phyloP scores from a whole-genome alignment of 257 asterid species.

The Solanum sitiens region DNA sequence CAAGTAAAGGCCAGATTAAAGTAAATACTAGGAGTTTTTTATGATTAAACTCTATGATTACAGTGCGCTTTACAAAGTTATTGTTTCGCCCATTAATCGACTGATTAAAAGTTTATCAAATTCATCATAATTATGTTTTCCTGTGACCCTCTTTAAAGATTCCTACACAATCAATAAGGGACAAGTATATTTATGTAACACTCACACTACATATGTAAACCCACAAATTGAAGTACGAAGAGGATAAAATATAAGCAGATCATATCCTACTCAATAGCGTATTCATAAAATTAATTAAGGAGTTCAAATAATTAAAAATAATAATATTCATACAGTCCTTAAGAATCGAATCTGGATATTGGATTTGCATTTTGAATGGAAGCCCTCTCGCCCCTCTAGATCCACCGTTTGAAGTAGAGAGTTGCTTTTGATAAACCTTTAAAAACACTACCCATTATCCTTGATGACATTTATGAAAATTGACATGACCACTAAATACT shows the following conservation, averaged over 20 bases:
- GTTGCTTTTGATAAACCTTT: no score
- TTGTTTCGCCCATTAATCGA: background rate
- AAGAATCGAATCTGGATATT: background rate
- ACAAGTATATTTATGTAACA: background rate
- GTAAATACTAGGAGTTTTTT: background rate
- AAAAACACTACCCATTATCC: background rate
- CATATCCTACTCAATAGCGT: background rate
- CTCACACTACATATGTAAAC: background rate
- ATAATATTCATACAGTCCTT: no score
- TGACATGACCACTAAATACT: background rate
- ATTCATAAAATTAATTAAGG: no score
- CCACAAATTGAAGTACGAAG: background rate
- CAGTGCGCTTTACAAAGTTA: background rate
- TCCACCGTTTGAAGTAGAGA: accelerated
- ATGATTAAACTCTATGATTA: background rate
- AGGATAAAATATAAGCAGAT: background rate
- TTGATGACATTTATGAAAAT: background rate
- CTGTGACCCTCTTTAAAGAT: background rate
- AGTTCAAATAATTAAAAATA: background rate
- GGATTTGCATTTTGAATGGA: background rate
- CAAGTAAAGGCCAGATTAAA: no score
- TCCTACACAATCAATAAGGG: background rate
- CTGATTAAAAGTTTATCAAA: background rate
- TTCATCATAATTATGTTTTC: background rate
- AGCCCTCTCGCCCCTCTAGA: background rate